Percentiles rank a stretch among this genome's conserved stretches.
phyloP scores from a whole-genome alignment of 805 yeast genomes.

The Lipomyces japonicus region DNA sequence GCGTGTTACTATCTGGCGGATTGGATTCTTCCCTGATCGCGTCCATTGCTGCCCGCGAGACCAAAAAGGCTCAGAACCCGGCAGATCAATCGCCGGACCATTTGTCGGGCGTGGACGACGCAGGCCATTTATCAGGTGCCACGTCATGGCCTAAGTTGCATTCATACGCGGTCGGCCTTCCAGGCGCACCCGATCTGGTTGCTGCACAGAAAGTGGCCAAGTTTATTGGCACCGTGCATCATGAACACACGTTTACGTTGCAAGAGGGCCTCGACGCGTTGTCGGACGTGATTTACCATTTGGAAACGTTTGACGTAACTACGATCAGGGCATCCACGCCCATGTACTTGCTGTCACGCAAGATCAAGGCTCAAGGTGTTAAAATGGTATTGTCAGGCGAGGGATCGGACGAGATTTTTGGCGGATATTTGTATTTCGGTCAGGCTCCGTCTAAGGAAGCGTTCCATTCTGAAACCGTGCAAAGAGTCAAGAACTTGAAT shows the following conservation, averaged over 20 bases:
- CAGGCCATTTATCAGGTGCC: slow-evolving; percentile 74
- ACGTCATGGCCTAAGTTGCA: slow-evolving; percentile 67
- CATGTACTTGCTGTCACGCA: slow-evolving; percentile 92
- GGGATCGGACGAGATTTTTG: slow-evolving; percentile 98
- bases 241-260: slow-evolving; percentile 94
- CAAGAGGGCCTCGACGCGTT: slow-evolving; percentile 96
- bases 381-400: slow-evolving; percentile 99
- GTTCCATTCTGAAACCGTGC: slow-evolving; percentile 93
- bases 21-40: slow-evolving; percentile 96
- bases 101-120: slow-evolving; percentile 87
- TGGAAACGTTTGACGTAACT: slow-evolving; percentile 97
- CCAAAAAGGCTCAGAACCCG: slow-evolving; percentile 57
- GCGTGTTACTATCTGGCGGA: slow-evolving; percentile 96
- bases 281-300: slow-evolving; percentile 88
- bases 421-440: slow-evolving; percentile 97
- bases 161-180: slow-evolving; percentile 95
- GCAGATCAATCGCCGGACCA: slow-evolving; percentile 49
- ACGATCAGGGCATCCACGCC: slow-evolving; percentile 99
- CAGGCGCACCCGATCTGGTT: slow-evolving; percentile 94
- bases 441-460: slow-evolving; percentile 90
- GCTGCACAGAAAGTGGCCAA: slow-evolving; percentile 98
- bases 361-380: slow-evolving; percentile 98
- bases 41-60: slow-evolving; percentile 94
- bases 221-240: slow-evolving; percentile 93
- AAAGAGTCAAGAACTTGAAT: slow-evolving; percentile 96